Conservation (phyloP, 176 grass and related monocot genomes). For the Musa beccarii region DNA sequence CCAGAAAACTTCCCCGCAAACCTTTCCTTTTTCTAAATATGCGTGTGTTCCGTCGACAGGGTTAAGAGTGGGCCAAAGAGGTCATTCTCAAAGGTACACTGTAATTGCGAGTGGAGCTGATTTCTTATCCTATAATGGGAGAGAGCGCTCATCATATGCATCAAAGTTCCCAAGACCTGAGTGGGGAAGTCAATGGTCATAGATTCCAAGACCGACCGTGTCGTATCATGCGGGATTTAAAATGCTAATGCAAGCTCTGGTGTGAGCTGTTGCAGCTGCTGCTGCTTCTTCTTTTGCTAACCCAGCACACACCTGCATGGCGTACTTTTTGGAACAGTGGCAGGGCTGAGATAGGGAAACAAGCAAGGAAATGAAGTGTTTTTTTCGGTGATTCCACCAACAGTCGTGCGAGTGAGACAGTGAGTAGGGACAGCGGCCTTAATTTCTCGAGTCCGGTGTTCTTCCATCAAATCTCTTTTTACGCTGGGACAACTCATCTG, state of each 20-base stretch:
- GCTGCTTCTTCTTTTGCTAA: neutral
- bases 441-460: neutral
- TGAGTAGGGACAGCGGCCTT: neutral
- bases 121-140: neutral
- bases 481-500: neutral
- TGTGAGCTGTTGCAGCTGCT: neutral
- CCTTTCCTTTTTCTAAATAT: too few species aligned
- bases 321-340: too few species aligned
- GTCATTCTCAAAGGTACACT: neutral
- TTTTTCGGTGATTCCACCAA: too few species aligned
- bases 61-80: neutral
- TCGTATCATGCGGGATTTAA: neutral
- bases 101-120: neutral
- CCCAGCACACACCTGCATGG: too few species aligned
- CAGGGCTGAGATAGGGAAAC: too few species aligned
- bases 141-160: slow-evolving; percentile 4
- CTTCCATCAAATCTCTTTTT: neutral
- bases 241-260: neutral
- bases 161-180: slow-evolving; percentile 2
- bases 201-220: slow-evolving; percentile 16
- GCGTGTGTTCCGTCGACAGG: too few species aligned
- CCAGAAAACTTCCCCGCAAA: too few species aligned
- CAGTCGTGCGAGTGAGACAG: too few species aligned
- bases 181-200: slow-evolving; percentile 20
- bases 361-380: too few species aligned